These are phyloP conservation scores for Prototheca wickerhamii DNA, from an alignment of 163 green algal species.

Conservation along the genomic window DNA sequence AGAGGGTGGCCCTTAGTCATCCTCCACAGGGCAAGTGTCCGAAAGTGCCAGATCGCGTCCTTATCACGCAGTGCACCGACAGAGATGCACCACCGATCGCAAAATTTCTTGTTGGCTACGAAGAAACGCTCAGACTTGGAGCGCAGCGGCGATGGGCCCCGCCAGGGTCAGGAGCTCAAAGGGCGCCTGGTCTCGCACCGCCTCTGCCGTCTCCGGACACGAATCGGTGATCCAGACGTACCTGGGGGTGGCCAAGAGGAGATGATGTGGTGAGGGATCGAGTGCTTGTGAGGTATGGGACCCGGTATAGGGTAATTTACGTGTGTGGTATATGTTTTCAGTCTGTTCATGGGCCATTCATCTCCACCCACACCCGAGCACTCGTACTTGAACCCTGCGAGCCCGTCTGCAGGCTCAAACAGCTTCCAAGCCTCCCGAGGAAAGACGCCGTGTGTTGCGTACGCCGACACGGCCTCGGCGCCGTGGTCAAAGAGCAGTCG, in stretches of 20 bases:
- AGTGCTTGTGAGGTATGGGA: too few species aligned
- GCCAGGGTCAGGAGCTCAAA: conserved; percentile 92
- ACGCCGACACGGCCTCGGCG: conserved; percentile 73
- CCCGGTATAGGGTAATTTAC: too few species aligned
- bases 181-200: conserved; percentile 49
- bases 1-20: too few species aligned
- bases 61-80: too few species aligned
- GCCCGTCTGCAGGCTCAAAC: conserved; percentile 46
- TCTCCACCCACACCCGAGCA: background rate
- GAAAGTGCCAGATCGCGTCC: too few species aligned
- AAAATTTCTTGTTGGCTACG: background rate
- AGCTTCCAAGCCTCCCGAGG: conserved; percentile 77
- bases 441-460: conserved; percentile 97
- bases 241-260: too few species aligned
- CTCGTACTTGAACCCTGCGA: conserved; percentile 30
- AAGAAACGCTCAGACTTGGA: conserved; percentile 76
- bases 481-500: conserved; percentile 63
- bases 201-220: conserved; percentile 70
- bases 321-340: too few species aligned
- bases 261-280: too few species aligned
- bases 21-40: too few species aligned
- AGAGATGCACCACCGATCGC: background rate
- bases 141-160: conserved; percentile 73
- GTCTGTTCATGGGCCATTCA: too few species aligned
- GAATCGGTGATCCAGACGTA: conserved; percentile 97